Percentiles rank a stretch among this genome's conserved stretches.
These are phyloP conservation scores for Hypoxylon sp. DNA, from an alignment of 2,329 filamentous ascomycete species.

Conservation along the genomic window DNA sequence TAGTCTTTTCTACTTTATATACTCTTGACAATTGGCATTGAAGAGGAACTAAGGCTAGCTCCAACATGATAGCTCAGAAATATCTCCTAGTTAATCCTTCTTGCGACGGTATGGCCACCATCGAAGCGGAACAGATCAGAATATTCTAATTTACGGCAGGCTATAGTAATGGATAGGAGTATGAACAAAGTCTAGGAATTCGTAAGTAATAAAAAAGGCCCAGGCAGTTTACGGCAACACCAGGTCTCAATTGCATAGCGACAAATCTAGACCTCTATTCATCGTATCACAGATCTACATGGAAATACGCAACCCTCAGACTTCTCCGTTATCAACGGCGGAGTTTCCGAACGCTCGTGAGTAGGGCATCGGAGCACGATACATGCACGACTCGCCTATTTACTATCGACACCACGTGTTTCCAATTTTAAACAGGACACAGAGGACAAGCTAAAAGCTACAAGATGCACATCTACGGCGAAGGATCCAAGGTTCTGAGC, in stretches of 20 bases:
- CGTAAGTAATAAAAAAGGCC: neutral
- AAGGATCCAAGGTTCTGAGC: constrained; percentile 11
- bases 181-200: neutral
- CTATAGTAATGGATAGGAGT: neutral
- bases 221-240: neutral
- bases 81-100: neutral
- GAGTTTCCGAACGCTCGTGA: neutral
- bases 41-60: neutral
- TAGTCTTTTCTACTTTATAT: constrained; percentile 3
- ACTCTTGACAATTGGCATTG: neutral
- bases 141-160: neutral
- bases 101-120: neutral
- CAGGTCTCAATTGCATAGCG: neutral
- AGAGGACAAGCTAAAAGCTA: constrained; percentile 18
- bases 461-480: constrained; percentile 9
- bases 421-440: constrained; percentile 10
- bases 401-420: constrained; percentile 8
- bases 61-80: neutral
- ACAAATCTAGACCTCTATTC: neutral
- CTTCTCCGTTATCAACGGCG: neutral
- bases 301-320: neutral
- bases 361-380: neutral
- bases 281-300: constrained; percentile 1
- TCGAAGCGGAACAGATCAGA: neutral
- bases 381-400: neutral